Conservation (phyloP, 768 basidiomycete genomes). For the Leccinum olivaceopallidum region DNA sequence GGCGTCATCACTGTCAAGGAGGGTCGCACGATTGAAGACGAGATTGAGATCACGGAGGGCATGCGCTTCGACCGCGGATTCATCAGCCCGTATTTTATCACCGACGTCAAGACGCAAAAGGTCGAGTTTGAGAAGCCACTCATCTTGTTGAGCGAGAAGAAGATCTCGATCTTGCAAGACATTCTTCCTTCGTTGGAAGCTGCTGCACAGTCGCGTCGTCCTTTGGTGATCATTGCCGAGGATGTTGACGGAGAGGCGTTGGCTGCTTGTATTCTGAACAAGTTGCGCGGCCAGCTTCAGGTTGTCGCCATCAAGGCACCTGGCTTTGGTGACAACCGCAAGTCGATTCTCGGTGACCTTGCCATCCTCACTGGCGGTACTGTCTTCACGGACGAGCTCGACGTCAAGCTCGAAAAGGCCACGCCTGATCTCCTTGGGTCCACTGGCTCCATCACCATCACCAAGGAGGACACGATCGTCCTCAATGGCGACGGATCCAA, state of each 20-base stretch:
- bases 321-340: slow-evolving; percentile 99
- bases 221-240: slow-evolving; percentile 95
- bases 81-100: slow-evolving; percentile 98
- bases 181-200: slow-evolving; percentile 90
- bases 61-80: slow-evolving; percentile 99
- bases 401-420: slow-evolving; percentile 94
- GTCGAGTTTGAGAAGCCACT: slow-evolving; percentile 97
- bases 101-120: slow-evolving; percentile 95
- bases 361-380: slow-evolving; percentile 97
- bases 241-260: slow-evolving; percentile 98
- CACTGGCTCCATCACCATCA: slow-evolving; percentile 89
- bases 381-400: slow-evolving; percentile 95
- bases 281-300: slow-evolving; percentile 95
- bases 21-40: slow-evolving; percentile 96
- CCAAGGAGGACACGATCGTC: slow-evolving; percentile 97
- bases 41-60: slow-evolving; percentile 99
- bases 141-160: slow-evolving; percentile 95
- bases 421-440: slow-evolving; percentile 88
- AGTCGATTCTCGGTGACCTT: slow-evolving; percentile 94
- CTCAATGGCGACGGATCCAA: slow-evolving; percentile 94
- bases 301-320: slow-evolving; percentile 96
- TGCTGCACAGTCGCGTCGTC: slow-evolving; percentile 80
- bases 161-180: slow-evolving; percentile 93
- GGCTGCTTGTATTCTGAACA: slow-evolving; percentile 98
- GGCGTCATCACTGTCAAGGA: slow-evolving; percentile 99